Conservation (phyloP, 169 alveolate species). For the Perkinsus chesapeaki region DNA sequence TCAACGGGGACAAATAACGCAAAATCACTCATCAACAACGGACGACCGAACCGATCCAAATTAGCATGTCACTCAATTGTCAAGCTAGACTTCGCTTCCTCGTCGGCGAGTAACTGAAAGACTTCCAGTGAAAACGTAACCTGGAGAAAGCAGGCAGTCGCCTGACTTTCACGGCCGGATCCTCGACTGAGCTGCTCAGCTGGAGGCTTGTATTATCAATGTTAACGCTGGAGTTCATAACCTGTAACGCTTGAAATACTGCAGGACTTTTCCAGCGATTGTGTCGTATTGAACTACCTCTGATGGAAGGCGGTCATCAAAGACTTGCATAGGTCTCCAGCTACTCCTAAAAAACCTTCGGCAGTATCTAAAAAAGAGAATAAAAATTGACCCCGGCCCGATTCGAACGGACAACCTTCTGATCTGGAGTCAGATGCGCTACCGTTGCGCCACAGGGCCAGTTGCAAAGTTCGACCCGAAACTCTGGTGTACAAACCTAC, state of each 20-base stretch:
- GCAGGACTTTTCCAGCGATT: too few species aligned
- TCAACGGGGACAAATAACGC: background rate
- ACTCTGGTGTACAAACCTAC: background rate
- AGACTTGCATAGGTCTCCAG: background rate
- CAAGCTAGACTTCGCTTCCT: too few species aligned
- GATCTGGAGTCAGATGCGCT: slow-evolving; percentile 2
- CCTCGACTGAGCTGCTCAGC: background rate
- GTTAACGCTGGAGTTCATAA: background rate
- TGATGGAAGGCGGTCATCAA: background rate
- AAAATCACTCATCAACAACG: background rate
- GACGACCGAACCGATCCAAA: too few species aligned
- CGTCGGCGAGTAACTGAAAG: too few species aligned
- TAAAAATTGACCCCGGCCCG: background rate
- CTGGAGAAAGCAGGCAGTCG: background rate
- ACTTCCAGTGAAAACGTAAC: background rate
- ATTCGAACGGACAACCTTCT: background rate
- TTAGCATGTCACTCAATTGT: too few species aligned
- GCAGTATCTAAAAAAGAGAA: background rate
- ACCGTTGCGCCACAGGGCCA: background rate
- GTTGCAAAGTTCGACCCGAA: background rate
- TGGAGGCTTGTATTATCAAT: background rate
- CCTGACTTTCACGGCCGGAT: background rate
- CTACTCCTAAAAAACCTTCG: background rate
- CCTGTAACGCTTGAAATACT: background rate
- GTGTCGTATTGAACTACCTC: background rate